Conservation (phyloP, 768 basidiomycete species). For the Lyophyllum atratum region DNA sequence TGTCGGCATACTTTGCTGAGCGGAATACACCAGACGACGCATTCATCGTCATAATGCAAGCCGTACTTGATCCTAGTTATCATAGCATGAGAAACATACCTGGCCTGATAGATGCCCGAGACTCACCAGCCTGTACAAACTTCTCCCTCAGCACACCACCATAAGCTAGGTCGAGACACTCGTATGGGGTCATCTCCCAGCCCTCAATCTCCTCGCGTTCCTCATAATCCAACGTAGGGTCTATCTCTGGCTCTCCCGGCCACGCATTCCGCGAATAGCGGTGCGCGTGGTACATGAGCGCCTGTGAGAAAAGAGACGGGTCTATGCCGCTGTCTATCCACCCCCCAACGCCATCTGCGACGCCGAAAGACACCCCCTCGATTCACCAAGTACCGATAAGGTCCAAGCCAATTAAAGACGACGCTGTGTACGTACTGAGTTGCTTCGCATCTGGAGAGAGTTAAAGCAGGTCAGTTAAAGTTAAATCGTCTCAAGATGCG, state of each 20-base stretch:
- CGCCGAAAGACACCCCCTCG: slow-evolving; percentile 77
- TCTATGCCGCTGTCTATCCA: slow-evolving; percentile 86
- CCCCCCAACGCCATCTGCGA: slow-evolving; percentile 93
- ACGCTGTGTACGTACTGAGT: slow-evolving; percentile 61
- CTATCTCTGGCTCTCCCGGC: slow-evolving; percentile 83
- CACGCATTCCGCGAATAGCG: slow-evolving; percentile 71
- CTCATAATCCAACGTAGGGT: slow-evolving; percentile 75
- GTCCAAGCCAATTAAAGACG: slow-evolving; percentile 32
- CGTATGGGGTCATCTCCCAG: slow-evolving; percentile 73
- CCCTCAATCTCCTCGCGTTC: slow-evolving; percentile 67
- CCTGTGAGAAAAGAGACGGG: slow-evolving; percentile 88
- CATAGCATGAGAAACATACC: slow-evolving; percentile 15
- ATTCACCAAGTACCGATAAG: slow-evolving; percentile 8
- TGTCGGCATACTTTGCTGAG: slow-evolving; percentile 66
- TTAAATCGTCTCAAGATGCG: not conserved
- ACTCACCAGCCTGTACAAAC: slow-evolving; percentile 64
- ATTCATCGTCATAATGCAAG: slow-evolving; percentile 75
- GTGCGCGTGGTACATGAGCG: slow-evolving; percentile 86
- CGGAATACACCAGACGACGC: slow-evolving; percentile 73
- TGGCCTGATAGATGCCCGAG: slow-evolving; percentile 24
- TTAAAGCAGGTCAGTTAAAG: slow-evolving; percentile 2
- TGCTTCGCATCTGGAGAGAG: slow-evolving; percentile 64
- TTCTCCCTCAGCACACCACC: slow-evolving; percentile 70
- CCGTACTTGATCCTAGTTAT: slow-evolving; percentile 77
- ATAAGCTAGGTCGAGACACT: slow-evolving; percentile 75